These are phyloP conservation scores for Erythrophleum fordii DNA, from an alignment of 306 rosid species.

Conservation along the genomic window DNA sequence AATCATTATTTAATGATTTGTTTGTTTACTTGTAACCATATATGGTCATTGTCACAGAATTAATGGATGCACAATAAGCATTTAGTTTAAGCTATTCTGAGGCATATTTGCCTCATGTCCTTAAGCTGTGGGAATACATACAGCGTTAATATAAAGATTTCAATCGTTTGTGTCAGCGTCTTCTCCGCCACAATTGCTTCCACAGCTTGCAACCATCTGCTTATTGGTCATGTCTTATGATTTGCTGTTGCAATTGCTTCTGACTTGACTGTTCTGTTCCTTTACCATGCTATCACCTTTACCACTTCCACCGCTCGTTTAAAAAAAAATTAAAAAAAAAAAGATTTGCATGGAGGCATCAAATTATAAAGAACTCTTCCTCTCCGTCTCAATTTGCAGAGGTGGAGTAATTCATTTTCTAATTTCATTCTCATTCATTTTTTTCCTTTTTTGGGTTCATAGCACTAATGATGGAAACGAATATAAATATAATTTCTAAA, in stretches of 20 bases:
- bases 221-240: background rate
- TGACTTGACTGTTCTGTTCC: background rate
- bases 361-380: too few species aligned
- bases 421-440: background rate
- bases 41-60: background rate
- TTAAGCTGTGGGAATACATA: slow-evolving; percentile 3
- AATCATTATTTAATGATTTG: slow-evolving; percentile 18
- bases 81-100: background rate
- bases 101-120: background rate
- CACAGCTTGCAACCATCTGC: background rate
- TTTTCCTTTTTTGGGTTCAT: background rate
- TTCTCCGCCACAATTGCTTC: background rate
- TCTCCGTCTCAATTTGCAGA: background rate
- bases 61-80: slow-evolving; percentile 22
- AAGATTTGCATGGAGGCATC: background rate
- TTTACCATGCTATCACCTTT: background rate
- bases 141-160: background rate
- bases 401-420: background rate
- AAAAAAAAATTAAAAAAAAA: background rate
- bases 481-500: background rate
- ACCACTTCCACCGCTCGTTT: background rate
- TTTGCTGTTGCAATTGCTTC: background rate
- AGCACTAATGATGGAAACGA: background rate
- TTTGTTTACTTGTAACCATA: background rate
- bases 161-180: background rate